A percentile compares a stretch with the other conserved stretches of the same genome.
Conservation (phyloP, 1,139 yeast species). For the Geotrichum citri-aurantii region DNA sequence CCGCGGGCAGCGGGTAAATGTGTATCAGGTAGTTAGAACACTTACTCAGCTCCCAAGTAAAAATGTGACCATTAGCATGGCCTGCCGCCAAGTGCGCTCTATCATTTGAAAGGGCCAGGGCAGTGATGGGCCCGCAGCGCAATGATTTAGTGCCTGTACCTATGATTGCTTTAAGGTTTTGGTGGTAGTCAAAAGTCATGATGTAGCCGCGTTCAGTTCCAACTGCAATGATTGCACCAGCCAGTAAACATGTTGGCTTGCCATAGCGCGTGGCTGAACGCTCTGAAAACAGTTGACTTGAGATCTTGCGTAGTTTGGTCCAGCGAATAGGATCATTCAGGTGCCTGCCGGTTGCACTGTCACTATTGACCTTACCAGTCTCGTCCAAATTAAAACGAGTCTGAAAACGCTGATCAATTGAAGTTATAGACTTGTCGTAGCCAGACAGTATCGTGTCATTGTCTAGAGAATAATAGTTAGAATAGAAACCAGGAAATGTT, state of each 20-base stretch:
- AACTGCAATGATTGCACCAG: constrained; percentile 49
- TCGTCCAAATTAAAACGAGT: constrained; percentile 23
- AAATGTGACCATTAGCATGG: constrained; percentile 42
- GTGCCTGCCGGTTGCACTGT: constrained; percentile 11
- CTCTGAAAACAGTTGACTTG: constrained; percentile 38
- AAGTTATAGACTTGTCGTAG: constrained; percentile 4
- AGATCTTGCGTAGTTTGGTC: constrained; percentile 41
- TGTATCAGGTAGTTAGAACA: constrained; percentile 30
- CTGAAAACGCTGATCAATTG: constrained; percentile 27
- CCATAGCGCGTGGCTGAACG: constrained; percentile 44
- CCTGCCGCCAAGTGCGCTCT: constrained; percentile 47
- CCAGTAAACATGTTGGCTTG: constrained; percentile 42
- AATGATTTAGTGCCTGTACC: constrained; percentile 31
- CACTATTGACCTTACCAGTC: constrained; percentile 3
- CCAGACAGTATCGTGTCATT: background rate
- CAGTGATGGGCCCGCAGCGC: constrained; percentile 42
- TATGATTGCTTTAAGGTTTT: constrained; percentile 43
- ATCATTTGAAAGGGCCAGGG: constrained; percentile 47
- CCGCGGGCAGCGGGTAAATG: constrained; percentile 35
- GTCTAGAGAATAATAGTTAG: background rate
- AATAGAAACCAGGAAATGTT: background rate
- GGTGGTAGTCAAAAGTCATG: constrained; percentile 59
- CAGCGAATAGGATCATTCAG: constrained; percentile 38
- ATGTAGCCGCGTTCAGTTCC: constrained; percentile 60
- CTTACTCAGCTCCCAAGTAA: constrained; percentile 44